Conservation (phyloP, 768 basidiomycete genomes). For the Cyathus striatus region DNA sequence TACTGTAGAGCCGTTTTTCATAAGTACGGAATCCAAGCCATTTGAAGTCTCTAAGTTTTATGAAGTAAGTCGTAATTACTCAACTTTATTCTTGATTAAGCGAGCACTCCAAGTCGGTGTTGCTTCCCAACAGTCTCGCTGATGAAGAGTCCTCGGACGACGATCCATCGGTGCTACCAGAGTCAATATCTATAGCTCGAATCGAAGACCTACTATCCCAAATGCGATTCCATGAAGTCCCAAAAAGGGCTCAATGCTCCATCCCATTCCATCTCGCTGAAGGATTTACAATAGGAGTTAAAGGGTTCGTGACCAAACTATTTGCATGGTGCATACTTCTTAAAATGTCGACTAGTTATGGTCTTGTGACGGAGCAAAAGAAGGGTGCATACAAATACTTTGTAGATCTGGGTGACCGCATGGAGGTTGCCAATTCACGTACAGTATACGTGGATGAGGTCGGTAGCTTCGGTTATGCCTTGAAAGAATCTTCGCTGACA, state of each 20-base stretch:
- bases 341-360: constrained; percentile 66
- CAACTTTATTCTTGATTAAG: background rate
- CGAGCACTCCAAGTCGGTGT: constrained; percentile 43
- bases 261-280: constrained; percentile 77
- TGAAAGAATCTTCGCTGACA: constrained; percentile 1
- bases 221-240: constrained; percentile 77
- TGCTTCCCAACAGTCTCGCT: constrained; percentile 46
- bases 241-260: constrained; percentile 80
- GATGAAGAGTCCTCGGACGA: constrained; percentile 46
- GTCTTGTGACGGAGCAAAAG: constrained; percentile 82
- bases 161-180: constrained; percentile 46
- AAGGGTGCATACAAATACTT: constrained; percentile 83
- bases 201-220: constrained; percentile 74
- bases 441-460: constrained; percentile 81
- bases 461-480: constrained; percentile 6
- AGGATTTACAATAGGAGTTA: constrained; percentile 72
- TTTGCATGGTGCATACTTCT: no score
- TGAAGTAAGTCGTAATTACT: constrained; percentile 41
- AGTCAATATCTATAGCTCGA: constrained; percentile 70
- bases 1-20: constrained; percentile 85
- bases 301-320: constrained; percentile 60
- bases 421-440: constrained; percentile 69
- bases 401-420: constrained; percentile 67
- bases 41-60: constrained; percentile 80
- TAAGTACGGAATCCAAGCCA: constrained; percentile 56